Conservation (phyloP, 768 basidiomycete species). For the Boletellus ananas region DNA sequence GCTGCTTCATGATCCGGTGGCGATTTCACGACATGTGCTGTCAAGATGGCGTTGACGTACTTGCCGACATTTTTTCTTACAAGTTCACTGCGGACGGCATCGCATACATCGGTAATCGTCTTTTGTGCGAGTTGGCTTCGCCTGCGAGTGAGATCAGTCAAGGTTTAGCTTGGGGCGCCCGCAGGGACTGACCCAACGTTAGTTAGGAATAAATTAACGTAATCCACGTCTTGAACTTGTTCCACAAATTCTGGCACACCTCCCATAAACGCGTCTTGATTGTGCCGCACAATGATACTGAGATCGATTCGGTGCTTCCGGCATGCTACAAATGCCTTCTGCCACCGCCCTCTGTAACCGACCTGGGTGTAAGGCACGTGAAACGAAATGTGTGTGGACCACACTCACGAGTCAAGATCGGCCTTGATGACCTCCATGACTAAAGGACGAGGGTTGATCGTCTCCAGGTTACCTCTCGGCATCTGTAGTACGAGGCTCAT, state of each 20-base stretch:
- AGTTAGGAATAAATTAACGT: slow-evolving; percentile 89
- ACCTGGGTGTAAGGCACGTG: not conserved
- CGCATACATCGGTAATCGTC: slow-evolving; percentile 67
- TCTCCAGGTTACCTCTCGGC: slow-evolving; percentile 97
- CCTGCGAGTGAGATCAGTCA: slow-evolving; percentile 34
- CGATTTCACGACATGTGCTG: slow-evolving; percentile 86
- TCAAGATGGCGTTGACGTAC: slow-evolving; percentile 89
- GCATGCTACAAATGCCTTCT: slow-evolving; percentile 87
- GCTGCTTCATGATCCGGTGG: slow-evolving; percentile 91
- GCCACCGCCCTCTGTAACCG: slow-evolving; percentile 60
- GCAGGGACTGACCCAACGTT: slow-evolving; percentile 61
- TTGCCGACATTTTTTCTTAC: slow-evolving; percentile 67
- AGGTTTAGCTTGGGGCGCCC: not conserved
- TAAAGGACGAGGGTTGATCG: slow-evolving; percentile 87
- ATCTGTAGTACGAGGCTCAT: slow-evolving; percentile 95
- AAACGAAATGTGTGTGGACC: not conserved
- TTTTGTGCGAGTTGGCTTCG: slow-evolving; percentile 57
- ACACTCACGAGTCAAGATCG: slow-evolving; percentile 59
- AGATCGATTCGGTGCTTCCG: slow-evolving; percentile 93
- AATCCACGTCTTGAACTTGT: slow-evolving; percentile 86
- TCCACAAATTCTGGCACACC: slow-evolving; percentile 67
- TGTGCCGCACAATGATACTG: slow-evolving; percentile 80
- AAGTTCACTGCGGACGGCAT: slow-evolving; percentile 67
- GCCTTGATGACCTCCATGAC: slow-evolving; percentile 80
- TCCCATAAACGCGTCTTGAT: slow-evolving; percentile 61